A percentile compares a stretch with the other conserved stretches of the same genome.
Conservation (phyloP, 352 stramenopile genomes). For the Globisporangium heterothallicum region DNA sequence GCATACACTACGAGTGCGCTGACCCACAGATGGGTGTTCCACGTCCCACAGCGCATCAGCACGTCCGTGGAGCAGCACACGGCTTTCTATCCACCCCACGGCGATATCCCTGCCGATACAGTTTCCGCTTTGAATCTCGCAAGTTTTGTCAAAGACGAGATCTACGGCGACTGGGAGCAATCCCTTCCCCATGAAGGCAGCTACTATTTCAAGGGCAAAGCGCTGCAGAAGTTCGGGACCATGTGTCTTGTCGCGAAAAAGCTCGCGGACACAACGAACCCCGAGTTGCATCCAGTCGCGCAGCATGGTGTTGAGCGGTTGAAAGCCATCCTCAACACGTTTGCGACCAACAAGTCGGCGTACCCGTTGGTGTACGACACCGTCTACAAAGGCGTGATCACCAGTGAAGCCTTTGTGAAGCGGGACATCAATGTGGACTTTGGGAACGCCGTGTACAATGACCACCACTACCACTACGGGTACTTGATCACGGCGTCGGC, state of each 20-base stretch:
- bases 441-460: slow-evolving; percentile 67
- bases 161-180: slow-evolving; percentile 54
- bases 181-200: slow-evolving; percentile 52
- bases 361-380: slow-evolving; percentile 67
- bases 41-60: slow-evolving; percentile 30
- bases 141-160: slow-evolving; percentile 49
- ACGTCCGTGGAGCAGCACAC: slow-evolving; percentile 37
- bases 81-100: slow-evolving; percentile 41
- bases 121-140: slow-evolving; percentile 33
- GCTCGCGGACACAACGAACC: slow-evolving; percentile 49
- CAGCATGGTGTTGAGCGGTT: slow-evolving; percentile 43
- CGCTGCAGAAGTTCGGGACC: slow-evolving; percentile 68
- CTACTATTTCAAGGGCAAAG: slow-evolving; percentile 86
- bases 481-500: slow-evolving; percentile 51
- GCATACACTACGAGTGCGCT: slow-evolving; percentile 29
- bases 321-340: slow-evolving; percentile 34
- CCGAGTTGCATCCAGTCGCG: slow-evolving; percentile 38
- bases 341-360: slow-evolving; percentile 36
- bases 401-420: slow-evolving; percentile 43
- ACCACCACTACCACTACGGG: slow-evolving; percentile 75
- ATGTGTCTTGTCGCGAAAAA: slow-evolving; percentile 71
- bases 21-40: slow-evolving; percentile 41
- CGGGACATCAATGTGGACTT: slow-evolving; percentile 73
- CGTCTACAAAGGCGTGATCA: slow-evolving; percentile 62
- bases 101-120: slow-evolving; percentile 25